These are phyloP conservation scores for Phellopilus nigrolimitatus DNA, from an alignment of 1,284 basidiomycete species.

Conservation along the genomic window DNA sequence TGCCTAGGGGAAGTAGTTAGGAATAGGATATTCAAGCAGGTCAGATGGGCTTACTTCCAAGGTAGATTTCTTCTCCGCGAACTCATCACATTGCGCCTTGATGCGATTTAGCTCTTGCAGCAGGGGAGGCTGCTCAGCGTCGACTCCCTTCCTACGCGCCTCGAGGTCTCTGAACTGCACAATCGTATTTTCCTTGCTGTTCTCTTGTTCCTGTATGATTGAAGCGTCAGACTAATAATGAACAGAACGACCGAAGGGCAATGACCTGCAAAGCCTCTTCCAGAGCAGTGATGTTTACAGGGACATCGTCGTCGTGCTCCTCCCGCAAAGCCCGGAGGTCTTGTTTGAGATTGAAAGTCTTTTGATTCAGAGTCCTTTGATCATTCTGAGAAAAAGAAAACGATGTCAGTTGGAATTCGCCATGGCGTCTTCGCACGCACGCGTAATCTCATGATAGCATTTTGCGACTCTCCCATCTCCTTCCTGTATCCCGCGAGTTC, in stretches of 20 bases:
- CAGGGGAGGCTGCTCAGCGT: slow-evolving; percentile 38
- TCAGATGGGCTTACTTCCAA: slow-evolving; percentile 36
- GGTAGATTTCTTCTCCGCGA: slow-evolving; percentile 36
- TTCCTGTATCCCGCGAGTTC: background rate
- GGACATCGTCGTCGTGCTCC: slow-evolving; percentile 70
- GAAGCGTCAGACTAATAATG: background rate
- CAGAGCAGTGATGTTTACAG: slow-evolving; percentile 64
- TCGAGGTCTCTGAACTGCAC: slow-evolving; percentile 46
- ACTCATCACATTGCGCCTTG: slow-evolving; percentile 43
- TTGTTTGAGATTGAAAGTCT: slow-evolving; percentile 29
- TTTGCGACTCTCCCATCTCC: slow-evolving; percentile 1
- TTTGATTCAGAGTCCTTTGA: slow-evolving; percentile 27
- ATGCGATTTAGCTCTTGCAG: slow-evolving; percentile 41
- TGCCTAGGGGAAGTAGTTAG: slow-evolving; percentile 27
- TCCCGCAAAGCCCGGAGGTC: slow-evolving; percentile 41
- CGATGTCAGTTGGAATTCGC: too few species aligned
- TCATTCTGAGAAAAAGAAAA: slow-evolving; percentile 24
- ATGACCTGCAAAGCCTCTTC: slow-evolving; percentile 51
- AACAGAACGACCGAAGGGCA: slow-evolving; percentile 2
- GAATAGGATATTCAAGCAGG: background rate
- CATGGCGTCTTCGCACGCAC: background rate
- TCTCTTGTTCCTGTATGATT: slow-evolving; percentile 46
- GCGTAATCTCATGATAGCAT: background rate
- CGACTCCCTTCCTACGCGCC: slow-evolving; percentile 38
- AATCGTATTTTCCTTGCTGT: slow-evolving; percentile 44